phyloP scores from a whole-genome alignment of 768 basidiomycete genomes.

The Nidula microcarpa region DNA sequence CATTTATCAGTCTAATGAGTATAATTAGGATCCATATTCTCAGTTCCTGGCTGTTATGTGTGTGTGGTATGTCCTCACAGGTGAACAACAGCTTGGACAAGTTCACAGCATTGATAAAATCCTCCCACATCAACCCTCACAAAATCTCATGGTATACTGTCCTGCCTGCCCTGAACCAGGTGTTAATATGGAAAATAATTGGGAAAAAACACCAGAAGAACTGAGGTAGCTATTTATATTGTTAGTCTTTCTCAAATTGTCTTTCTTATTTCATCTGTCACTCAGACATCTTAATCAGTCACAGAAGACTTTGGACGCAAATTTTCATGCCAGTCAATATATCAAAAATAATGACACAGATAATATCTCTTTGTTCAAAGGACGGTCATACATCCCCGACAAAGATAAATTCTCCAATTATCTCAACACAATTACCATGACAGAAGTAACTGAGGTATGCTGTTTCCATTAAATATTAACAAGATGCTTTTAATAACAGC shows the following conservation, averaged over 20 bases:
- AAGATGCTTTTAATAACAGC: no score
- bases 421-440: no score
- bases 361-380: constrained; percentile 15
- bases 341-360: constrained; percentile 16
- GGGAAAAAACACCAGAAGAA: constrained; percentile 9
- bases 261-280: background rate
- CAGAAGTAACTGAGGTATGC: no score
- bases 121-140: constrained; percentile 8
- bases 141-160: constrained; percentile 13
- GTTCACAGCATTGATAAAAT: constrained; percentile 13
- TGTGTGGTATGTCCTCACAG: constrained; percentile 11
- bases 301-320: constrained; percentile 17
- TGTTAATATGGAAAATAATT: constrained; percentile 9
- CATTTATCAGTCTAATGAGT: background rate
- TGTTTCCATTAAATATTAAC: no score
- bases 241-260: background rate
- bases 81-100: constrained; percentile 13
- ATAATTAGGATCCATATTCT: constrained; percentile 10
- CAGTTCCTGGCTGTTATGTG: constrained; percentile 15
- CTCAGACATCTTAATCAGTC: constrained; percentile 16
- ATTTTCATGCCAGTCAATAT: constrained; percentile 15
- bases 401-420: no score
- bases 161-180: constrained; percentile 10
- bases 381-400: no score
- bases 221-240: constrained; percentile 8